Conservation (phyloP, 106 monocot species). For the Allium cepa region DNA sequence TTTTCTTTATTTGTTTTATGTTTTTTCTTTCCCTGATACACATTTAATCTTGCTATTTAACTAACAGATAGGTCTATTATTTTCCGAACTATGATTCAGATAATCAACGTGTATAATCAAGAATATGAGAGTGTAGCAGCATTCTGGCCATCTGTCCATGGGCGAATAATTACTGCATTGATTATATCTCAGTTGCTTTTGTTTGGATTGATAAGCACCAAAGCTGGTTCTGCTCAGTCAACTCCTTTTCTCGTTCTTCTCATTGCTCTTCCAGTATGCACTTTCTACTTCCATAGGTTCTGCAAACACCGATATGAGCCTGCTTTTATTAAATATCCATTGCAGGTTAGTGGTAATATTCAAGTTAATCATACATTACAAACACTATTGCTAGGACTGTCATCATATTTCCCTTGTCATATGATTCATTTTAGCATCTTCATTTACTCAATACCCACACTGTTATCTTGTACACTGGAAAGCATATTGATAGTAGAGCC, state of each 20-base stretch:
- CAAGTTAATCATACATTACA: too few species aligned
- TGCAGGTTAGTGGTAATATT: constrained; percentile 36
- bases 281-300: constrained; percentile 54
- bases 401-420: too few species aligned
- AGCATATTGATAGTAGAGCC: too few species aligned
- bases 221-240: constrained; percentile 35
- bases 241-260: constrained; percentile 63
- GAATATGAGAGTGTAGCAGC: constrained; percentile 73
- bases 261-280: constrained; percentile 63
- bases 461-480: too few species aligned
- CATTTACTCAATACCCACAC: too few species aligned
- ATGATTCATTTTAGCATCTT: too few species aligned
- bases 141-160: constrained; percentile 78
- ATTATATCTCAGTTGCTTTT: constrained; percentile 65
- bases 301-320: constrained; percentile 68
- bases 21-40: too few species aligned
- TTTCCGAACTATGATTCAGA: constrained; percentile 15
- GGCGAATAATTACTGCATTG: constrained; percentile 43
- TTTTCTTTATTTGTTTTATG: too few species aligned
- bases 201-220: constrained; percentile 60
- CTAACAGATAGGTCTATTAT: too few species aligned
- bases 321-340: constrained; percentile 54
- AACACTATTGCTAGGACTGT: too few species aligned
- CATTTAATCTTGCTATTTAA: too few species aligned
- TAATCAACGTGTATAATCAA: constrained; percentile 83